Percentiles rank a stretch among this genome's conserved stretches.
phyloP scores from a whole-genome alignment of 257 asterid species.

The Sherardia arvensis region DNA sequence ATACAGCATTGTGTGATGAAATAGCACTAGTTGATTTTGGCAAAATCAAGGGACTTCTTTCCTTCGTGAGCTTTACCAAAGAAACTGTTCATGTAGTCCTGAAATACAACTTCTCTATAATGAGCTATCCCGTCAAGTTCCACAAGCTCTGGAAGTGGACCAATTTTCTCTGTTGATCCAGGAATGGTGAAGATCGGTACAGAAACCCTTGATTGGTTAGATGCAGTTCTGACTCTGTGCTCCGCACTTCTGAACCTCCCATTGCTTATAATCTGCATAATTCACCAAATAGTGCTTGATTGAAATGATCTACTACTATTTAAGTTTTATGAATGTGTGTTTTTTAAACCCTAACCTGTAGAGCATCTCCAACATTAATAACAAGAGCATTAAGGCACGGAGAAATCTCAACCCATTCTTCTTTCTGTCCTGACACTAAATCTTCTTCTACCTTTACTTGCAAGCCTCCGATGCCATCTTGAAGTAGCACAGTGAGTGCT shows the following conservation, averaged over 20 bases:
- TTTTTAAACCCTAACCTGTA: neutral
- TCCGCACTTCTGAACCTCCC: slow-evolving; percentile 35
- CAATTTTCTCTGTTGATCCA: slow-evolving; percentile 17
- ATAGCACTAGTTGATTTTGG: neutral
- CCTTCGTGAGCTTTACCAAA: slow-evolving; percentile 29
- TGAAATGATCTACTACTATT: too few species aligned
- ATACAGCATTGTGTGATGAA: neutral
- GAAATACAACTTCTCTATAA: slow-evolving; percentile 21
- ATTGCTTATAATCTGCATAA: slow-evolving; percentile 25
- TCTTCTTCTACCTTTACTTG: slow-evolving; percentile 28
- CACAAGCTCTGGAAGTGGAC: slow-evolving; percentile 27
- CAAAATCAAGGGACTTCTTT: slow-evolving; percentile 29
- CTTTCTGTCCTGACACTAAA: slow-evolving; percentile 1
- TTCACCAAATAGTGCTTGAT: too few species aligned
- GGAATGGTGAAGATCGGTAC: slow-evolving; percentile 27
- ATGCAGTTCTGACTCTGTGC: slow-evolving; percentile 31
- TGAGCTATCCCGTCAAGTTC: slow-evolving; percentile 20
- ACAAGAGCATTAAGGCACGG: slow-evolving; percentile 29
- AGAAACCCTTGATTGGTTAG: slow-evolving; percentile 27
- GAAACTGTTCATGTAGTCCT: slow-evolving; percentile 27
- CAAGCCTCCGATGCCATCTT: slow-evolving; percentile 39
- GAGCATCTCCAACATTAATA: slow-evolving; percentile 30
- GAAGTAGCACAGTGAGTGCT: slow-evolving; percentile 24
- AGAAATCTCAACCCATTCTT: slow-evolving; percentile 31
- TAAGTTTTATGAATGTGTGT: too few species aligned